Percentiles rank a stretch among this genome's conserved stretches.
These are phyloP conservation scores for Aspergillus fijiensis DNA, from an alignment of 2,329 filamentous ascomycete species.

Conservation along the genomic window DNA sequence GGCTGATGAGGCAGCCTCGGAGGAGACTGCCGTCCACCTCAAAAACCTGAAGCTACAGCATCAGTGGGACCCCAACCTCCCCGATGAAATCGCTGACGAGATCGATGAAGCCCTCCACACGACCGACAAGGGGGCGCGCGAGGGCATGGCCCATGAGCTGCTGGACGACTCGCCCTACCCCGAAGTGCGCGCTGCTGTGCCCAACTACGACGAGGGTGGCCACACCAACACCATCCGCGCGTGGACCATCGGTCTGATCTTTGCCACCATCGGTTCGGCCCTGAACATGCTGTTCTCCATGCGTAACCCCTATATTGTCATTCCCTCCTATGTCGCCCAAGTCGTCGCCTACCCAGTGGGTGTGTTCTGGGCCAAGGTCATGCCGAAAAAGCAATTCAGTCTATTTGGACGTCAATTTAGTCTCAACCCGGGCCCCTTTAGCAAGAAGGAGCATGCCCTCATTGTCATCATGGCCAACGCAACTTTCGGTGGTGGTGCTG, in stretches of 20 bases:
- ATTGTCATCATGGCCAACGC: slow-evolving; percentile 61
- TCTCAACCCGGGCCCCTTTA: slow-evolving; percentile 47
- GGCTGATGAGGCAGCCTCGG: slow-evolving; percentile 12
- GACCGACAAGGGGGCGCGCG: slow-evolving; percentile 56
- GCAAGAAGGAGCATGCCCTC: slow-evolving; percentile 49
- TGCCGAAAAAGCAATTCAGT: slow-evolving; percentile 39
- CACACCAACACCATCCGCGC: slow-evolving; percentile 65
- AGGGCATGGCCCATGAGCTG: slow-evolving; percentile 59
- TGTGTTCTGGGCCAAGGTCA: slow-evolving; percentile 38
- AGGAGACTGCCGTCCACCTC: slow-evolving; percentile 39
- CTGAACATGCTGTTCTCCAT: slow-evolving; percentile 60
- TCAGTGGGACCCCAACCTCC: slow-evolving; percentile 64
- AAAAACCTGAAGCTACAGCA: slow-evolving; percentile 61
- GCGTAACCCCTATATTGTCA: slow-evolving; percentile 59
- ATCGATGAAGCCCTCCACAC: slow-evolving; percentile 59
- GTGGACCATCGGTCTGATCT: slow-evolving; percentile 61
- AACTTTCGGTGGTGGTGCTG: slow-evolving; percentile 58
- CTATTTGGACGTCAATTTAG: slow-evolving; percentile 41
- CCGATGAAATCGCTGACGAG: slow-evolving; percentile 61
- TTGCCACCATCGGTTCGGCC: slow-evolving; percentile 62
- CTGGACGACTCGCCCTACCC: slow-evolving; percentile 68
- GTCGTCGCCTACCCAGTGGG: slow-evolving; percentile 59
- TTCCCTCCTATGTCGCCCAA: slow-evolving; percentile 63
- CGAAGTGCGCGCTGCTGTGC: slow-evolving; percentile 65
- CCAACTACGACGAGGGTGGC: slow-evolving; percentile 64